These are phyloP conservation scores for Cordyceps cicadae DNA, from an alignment of 2,329 filamentous ascomycete genomes.

Conservation along the genomic window DNA sequence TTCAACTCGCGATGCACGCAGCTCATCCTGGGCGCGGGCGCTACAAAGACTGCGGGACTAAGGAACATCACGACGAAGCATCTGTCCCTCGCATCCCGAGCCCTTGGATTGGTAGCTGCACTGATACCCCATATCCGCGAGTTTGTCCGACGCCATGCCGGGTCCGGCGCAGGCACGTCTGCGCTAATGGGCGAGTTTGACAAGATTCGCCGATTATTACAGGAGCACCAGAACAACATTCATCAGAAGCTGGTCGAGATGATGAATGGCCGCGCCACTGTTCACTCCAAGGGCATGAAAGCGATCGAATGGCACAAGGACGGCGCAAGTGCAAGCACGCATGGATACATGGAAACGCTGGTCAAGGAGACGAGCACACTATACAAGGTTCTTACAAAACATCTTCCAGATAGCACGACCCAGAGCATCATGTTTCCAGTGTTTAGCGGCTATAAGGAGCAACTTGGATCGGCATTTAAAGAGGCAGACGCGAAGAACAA, in stretches of 20 bases:
- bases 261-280: conserved; percentile 68
- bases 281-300: conserved; percentile 68
- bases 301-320: conserved; percentile 64
- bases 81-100: conserved; percentile 82
- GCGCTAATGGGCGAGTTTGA: conserved; percentile 76
- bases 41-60: conserved; percentile 77
- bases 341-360: conserved; percentile 77
- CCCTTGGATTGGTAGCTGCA: conserved; percentile 77
- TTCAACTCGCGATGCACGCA: conserved; percentile 98
- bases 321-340: conserved; percentile 33
- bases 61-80: conserved; percentile 97
- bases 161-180: conserved; percentile 42
- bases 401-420: conserved; percentile 69
- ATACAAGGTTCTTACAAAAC: conserved; percentile 74
- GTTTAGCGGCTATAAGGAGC: conserved; percentile 71
- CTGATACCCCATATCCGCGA: conserved; percentile 86
- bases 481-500: conserved; percentile 58
- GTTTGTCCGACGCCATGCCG: conserved; percentile 72
- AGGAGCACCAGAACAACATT: conserved; percentile 85
- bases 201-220: conserved; percentile 71
- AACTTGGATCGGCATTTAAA: conserved; percentile 64
- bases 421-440: conserved; percentile 80
- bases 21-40: conserved; percentile 88
- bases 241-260: conserved; percentile 92
- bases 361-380: conserved; percentile 79